These are phyloP conservation scores for Trichoderma citrinoviride DNA, from an alignment of 2,329 filamentous ascomycete species.

Conservation along the genomic window DNA sequence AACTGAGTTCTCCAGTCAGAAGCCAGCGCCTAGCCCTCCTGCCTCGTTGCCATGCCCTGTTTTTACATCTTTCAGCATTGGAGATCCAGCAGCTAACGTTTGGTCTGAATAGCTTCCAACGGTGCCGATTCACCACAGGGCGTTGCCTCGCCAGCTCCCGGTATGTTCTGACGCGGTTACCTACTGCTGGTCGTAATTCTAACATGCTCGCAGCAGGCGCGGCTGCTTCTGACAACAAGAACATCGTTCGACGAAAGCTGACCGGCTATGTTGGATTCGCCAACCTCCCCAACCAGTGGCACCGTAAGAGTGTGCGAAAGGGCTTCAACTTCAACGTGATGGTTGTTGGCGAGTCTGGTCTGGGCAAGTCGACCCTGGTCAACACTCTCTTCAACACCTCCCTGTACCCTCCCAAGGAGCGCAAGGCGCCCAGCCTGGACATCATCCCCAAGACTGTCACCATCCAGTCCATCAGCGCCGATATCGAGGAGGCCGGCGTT, in stretches of 20 bases:
- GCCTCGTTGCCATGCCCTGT: slow-evolving; percentile 10
- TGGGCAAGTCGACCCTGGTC: slow-evolving; percentile 98
- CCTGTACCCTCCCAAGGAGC: slow-evolving; percentile 97
- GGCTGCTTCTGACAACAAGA: slow-evolving; percentile 70
- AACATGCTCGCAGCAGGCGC: slow-evolving; percentile 34
- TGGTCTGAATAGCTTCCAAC: slow-evolving; percentile 43
- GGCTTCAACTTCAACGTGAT: slow-evolving; percentile 99
- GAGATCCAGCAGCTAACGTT: slow-evolving; percentile 37
- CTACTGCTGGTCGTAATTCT: slow-evolving; percentile 35
- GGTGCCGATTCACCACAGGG: slow-evolving; percentile 46
- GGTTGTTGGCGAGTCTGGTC: slow-evolving; percentile 99
- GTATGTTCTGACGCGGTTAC: slow-evolving; percentile 36
- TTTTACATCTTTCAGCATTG: neutral
- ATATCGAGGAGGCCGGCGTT: slow-evolving; percentile 98
- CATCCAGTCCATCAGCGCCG: slow-evolving; percentile 91
- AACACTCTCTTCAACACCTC: slow-evolving; percentile 99
- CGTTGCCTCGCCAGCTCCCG: slow-evolving; percentile 42
- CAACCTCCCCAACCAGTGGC: slow-evolving; percentile 99
- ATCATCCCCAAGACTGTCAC: slow-evolving; percentile 98
- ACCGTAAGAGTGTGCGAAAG: slow-evolving; percentile 99
- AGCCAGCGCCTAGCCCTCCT: slow-evolving; percentile 23
- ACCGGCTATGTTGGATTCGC: slow-evolving; percentile 98
- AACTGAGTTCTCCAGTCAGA: slow-evolving; percentile 36
- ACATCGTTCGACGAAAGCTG: slow-evolving; percentile 97
- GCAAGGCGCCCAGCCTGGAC: slow-evolving; percentile 93